Conservation (phyloP, 306 rosid species). For the Trifolium subterraneum region DNA sequence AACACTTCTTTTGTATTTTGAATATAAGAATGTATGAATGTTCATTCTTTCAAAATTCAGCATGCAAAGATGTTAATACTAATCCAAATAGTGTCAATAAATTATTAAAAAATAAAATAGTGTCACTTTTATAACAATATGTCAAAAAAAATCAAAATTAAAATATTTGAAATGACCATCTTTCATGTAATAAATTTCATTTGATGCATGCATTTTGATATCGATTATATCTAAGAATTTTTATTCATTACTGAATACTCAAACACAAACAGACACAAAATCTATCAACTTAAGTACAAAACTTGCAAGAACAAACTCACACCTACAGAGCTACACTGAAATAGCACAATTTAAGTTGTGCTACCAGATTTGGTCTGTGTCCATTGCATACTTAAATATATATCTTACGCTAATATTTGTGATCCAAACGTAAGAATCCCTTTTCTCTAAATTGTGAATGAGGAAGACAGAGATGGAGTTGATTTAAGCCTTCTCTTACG, state of each 20-base stretch:
- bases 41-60: neutral
- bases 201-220: neutral
- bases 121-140: neutral
- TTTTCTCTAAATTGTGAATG: constrained; percentile 23
- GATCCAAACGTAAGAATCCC: constrained; percentile 12
- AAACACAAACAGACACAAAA: constrained; percentile 12
- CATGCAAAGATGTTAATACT: neutral
- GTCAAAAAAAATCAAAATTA: neutral
- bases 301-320: constrained; percentile 27
- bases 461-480: constrained; percentile 21
- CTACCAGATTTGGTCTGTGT: constrained; percentile 8
- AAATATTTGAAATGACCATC: neutral
- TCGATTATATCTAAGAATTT: neutral
- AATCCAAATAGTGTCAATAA: neutral
- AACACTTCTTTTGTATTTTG: neutral
- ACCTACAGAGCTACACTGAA: constrained; percentile 11
- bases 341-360: constrained; percentile 13
- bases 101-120: too few species aligned
- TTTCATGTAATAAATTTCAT: constrained; percentile 8
- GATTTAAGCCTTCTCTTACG: constrained; percentile 59
- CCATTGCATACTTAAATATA: neutral
- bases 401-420: neutral
- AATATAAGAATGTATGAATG: neutral
- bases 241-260: constrained; percentile 31
- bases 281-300: constrained; percentile 32